A percentile compares a stretch with the other conserved stretches of the same genome.
These are phyloP conservation scores for Asterionellopsis glacialis DNA, from an alignment of 108 stramenopile genomes.

Conservation along the genomic window DNA sequence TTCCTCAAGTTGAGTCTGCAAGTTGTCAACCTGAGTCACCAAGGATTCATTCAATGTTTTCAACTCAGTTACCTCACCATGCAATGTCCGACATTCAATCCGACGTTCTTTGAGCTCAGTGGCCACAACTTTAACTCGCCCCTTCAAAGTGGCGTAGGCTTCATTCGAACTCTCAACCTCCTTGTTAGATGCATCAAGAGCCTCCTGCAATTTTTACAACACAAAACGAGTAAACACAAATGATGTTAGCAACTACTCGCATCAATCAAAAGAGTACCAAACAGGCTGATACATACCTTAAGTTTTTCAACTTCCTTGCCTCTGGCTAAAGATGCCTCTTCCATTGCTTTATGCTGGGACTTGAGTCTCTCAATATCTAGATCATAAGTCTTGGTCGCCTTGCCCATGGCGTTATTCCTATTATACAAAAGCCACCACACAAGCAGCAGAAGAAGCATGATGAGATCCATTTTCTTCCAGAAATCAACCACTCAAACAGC, in stretches of 20 bases:
- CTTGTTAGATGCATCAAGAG: conserved; percentile 40
- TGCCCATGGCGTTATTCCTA: conserved; percentile 9
- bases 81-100: conserved; percentile 63
- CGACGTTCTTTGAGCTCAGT: conserved; percentile 80
- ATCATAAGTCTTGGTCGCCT: neutral
- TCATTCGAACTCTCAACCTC: conserved; percentile 45
- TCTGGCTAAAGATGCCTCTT: conserved; percentile 10
- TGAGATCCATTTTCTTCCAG: too few species aligned
- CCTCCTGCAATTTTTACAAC: conserved; percentile 21
- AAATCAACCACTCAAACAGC: too few species aligned
- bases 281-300: conserved; percentile 34
- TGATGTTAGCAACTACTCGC: neutral
- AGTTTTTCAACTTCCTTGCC: conserved; percentile 26
- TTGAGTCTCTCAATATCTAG: conserved; percentile 9
- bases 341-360: conserved; percentile 6
- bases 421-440: neutral
- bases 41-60: conserved; percentile 36
- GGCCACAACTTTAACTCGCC: conserved; percentile 69
- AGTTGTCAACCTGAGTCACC: conserved; percentile 36
- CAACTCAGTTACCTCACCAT: conserved; percentile 41
- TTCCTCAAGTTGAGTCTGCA: conserved; percentile 48
- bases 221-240: neutral
- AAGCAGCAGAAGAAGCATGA: too few species aligned
- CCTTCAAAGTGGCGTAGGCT: conserved; percentile 61
- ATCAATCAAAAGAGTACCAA: too few species aligned